Evolutionary conservation across 1,284 basidiomycete genomes (phyloP), one percentile per base, ranked within the genome.

Genomic region (Cerrena zonata): DNA sequence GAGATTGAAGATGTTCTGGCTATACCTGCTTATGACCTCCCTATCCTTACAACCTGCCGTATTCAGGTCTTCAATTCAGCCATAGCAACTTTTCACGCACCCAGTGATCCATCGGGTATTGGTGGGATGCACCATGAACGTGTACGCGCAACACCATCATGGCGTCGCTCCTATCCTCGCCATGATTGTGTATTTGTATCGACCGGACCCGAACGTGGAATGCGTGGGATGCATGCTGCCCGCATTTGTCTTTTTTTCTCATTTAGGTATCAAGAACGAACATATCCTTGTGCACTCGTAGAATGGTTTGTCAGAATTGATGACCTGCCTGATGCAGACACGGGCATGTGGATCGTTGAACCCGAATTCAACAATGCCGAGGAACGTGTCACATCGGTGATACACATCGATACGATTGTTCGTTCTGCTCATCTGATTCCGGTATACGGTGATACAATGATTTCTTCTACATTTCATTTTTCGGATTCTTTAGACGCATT

Each of bases 21-120:
- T n/a, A n/a, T n/a, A n/a, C n/a, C n/a, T n/a, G n/a, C n/a, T n/a
- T n/a, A n/a, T n/a, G n/a, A n/a, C n/a, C n/a, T n/a, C n/a, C n/a
- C n/a, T n/a, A n/a, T n/a, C n/a, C n/a, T n/a, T n/a, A n/a, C n/a
- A n/a, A n/a, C n/a, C 23, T 18, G 15, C 21, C 46, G 49, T 1
- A 41, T 68, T 13, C 51, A 18, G 3, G 58, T 68, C 0, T 64
- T 57, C 21, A 54, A 57, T n/a, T 69, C 65, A 25, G 68, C 64
- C 1, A 44, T 54, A 7, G 56, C 67, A 0, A 53, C 46, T 0
- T 69, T 58, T 48, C 64, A 56, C 55, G 65, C 68, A 5, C 64
- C 62, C 11, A 67, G 67, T 46, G 59, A 69, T 36, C 42, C 0
- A 65, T 69, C n/a, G n/a, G n/a, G n/a, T n/a, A n/a, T n/a, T n/a